Base-by-base conservation (phyloP, 345 rosid species). In the Boechera stricta region DNA sequence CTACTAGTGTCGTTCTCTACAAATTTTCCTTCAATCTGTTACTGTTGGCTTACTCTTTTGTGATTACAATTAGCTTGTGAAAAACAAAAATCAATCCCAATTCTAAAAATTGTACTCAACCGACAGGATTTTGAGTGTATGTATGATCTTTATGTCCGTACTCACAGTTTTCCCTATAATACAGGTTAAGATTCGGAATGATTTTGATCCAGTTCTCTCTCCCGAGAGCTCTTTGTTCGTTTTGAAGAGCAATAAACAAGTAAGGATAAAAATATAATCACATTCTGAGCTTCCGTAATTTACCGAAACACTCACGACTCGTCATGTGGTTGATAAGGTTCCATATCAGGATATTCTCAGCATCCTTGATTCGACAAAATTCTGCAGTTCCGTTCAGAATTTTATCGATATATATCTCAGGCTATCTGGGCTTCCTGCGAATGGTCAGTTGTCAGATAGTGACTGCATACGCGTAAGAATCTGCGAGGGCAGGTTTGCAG, bases 151-250 rank as follows among this genome's bases (percentile, higher is more conserved):
- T 29, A 55, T 49, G 52, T 74, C 29, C 63, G 57, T 72, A 32
- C 58, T 60, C 48, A 71, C 66, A 73, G 54, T 45, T 59, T 69
- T 52, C 44, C 56, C 9, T 55, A 69, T 26, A 15, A 57, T 79
- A 80, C 91, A 93, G 99, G 91, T 96, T 59, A 96, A 93, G 90
- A 96, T 96, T 80, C 89, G 98, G 77, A 96, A 93, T 84, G 99
- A 96, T 88, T 96, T 96, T 85, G 99, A 96, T 80, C 99, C 99
- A 15, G 98, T 93, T 67, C 96, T 96, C 77, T 96, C 99, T 53
- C 99, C 99, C 1, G 97, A 96, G 90, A 96, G 99, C 82, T 96
- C 99, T 64, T 82, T 93, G 84, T 96, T 96, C 77, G 91, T 96
- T 71, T 82, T 96, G 80, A 96, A 96, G 92, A 91, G 98, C 80